Evolutionary conservation across 2,329 filamentous ascomycete genomes (phyloP).

Genomic region (Calonectria hawksworthii): DNA sequence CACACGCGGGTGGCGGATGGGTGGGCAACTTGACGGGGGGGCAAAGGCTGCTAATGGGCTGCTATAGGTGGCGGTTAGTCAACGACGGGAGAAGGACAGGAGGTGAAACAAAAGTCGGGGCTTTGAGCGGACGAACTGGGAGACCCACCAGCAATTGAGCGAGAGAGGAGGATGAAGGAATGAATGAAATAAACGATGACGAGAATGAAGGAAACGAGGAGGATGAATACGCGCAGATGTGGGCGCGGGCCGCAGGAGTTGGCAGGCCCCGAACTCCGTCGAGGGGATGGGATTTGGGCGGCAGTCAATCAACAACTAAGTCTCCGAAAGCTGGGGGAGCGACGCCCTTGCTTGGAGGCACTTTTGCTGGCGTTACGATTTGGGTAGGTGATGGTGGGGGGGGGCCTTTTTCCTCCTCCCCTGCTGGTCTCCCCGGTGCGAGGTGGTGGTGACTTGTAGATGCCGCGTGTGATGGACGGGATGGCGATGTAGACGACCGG

Average conservation of each 20-base stretch:
- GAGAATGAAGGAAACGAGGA: background rate
- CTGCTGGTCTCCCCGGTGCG: background rate
- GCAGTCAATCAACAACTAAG: constrained; percentile 2
- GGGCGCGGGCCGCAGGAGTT: background rate
- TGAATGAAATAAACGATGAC: background rate
- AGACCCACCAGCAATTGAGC: background rate
- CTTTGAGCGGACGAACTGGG: constrained; percentile 18
- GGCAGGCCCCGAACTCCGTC: background rate
- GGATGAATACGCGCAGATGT: constrained; percentile 4
- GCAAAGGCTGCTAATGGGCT: background rate
- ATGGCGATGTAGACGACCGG: background rate
- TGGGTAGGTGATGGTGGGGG: constrained; percentile 14
- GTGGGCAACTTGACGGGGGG: background rate
- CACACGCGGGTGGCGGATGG: constrained; percentile 5
- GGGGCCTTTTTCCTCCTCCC: background rate
- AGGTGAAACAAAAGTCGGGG: constrained; percentile 13
- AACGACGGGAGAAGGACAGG: background rate
- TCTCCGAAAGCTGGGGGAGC: constrained; percentile 6
- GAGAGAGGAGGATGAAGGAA: constrained; percentile 13
- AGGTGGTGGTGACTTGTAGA: constrained; percentile 9
- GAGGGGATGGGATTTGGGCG: background rate
- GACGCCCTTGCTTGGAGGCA: constrained; percentile 16
- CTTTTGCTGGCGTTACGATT: constrained; percentile 21
- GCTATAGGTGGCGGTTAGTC: background rate
- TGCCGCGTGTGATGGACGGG: background rate